Evolutionary conservation across 441 rosid species (phyloP), one percentile per base, ranked within the genome.

Genomic region (Eugenia klotzschiana): DNA sequence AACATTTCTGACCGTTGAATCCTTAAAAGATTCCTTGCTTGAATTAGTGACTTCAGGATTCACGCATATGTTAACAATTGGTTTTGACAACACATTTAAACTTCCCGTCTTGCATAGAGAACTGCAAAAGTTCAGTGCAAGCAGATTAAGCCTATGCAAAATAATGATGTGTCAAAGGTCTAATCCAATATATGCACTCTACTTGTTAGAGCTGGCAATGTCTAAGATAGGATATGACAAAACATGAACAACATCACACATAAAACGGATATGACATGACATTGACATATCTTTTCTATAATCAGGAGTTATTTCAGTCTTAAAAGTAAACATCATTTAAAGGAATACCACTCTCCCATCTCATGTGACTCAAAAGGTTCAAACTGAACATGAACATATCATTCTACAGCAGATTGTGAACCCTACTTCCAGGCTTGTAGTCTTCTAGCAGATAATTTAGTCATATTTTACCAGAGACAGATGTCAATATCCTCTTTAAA

Each of bases 61-160:
- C 46, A 60, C 55, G 82, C 54, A 85, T 69, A 83, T 60, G 82
- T 60, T 86, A 57, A 22, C 37, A 49, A 56, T 81, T 23, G 84
- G 85, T 60, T 84, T 88, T 83, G 88, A 82, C 86, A 87, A 90
- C 84, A 88, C 92, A 86, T 80, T 80, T 79, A 79, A 86, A 88
- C 84, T 86, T 49, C 91, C 82, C 69, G 89, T 81, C 90, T 84
- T 88, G 43, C 81, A 89, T 82, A 77, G 88, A 80, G 87, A 60
- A 85, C 96, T 95, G 93, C 89, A 88, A 85, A 69, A 57, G 7
- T 60, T 60, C 29, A 60, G 73, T 18, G 6, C 74, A 60, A 16
- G 74, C 43, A 60, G 74, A 29, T 2, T 29, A 60, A 29, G 13
- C 22, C 29, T 29, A 60, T 60, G 73, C 73, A 29, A 60, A 29